Conservation (phyloP, 208 protist species). For the Endotrypanum monterogeii region DNA sequence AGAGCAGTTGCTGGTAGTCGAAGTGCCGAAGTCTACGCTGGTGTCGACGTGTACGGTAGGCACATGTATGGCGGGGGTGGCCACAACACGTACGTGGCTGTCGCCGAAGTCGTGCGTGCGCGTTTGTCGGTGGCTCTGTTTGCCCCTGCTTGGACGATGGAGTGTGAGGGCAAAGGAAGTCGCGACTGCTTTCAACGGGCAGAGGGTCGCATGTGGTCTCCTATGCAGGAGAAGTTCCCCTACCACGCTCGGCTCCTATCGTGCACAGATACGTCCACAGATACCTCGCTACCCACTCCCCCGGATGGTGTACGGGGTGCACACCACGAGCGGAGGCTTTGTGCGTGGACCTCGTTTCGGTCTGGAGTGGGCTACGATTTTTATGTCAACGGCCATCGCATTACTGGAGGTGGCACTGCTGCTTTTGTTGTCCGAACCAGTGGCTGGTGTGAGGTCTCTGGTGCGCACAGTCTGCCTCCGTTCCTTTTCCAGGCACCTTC, state of each 20-base stretch:
- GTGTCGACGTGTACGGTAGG: slow-evolving; percentile 90
- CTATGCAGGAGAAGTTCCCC: slow-evolving; percentile 43
- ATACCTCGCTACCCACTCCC: neutral
- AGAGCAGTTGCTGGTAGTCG: slow-evolving; percentile 33
- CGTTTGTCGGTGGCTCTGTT: slow-evolving; percentile 87
- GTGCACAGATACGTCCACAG: neutral
- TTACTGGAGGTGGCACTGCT: slow-evolving; percentile 10
- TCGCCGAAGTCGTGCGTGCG: slow-evolving; percentile 24
- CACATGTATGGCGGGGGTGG: slow-evolving; percentile 72
- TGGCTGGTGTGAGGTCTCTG: slow-evolving; percentile 41
- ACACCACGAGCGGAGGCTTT: neutral
- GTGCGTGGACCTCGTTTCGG: slow-evolving; percentile 57
- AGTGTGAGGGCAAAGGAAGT: slow-evolving; percentile 43
- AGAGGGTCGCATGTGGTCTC: slow-evolving; percentile 58
- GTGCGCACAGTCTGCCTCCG: slow-evolving; percentile 28
- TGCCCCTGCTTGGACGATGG: slow-evolving; percentile 88
- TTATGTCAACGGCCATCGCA: slow-evolving; percentile 45
- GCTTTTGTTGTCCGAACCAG: neutral
- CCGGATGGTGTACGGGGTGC: neutral
- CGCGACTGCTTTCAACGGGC: slow-evolving; percentile 55
- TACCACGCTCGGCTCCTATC: slow-evolving; percentile 14
- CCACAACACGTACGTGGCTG: slow-evolving; percentile 62
- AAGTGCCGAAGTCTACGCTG: slow-evolving; percentile 66
- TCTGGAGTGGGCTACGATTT: slow-evolving; percentile 59
- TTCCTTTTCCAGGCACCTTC: slow-evolving; percentile 32